Evolutionary conservation across 2,329 filamentous ascomycete genomes (phyloP), one percentile per base, ranked within the genome.

Genomic region (Alternaria longipes): DNA sequence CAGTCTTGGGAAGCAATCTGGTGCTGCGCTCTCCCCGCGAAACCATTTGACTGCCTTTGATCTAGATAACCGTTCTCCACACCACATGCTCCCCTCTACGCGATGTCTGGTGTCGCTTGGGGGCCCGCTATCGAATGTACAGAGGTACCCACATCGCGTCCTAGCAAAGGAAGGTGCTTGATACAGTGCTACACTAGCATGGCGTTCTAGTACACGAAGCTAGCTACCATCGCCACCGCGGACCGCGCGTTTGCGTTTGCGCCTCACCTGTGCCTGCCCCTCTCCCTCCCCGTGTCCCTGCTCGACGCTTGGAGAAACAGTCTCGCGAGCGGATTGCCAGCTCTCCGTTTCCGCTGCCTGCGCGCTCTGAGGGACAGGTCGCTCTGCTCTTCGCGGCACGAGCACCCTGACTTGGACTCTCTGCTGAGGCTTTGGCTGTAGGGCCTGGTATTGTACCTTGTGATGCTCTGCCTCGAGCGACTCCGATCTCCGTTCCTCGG

Each of bases 301-400:
- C 30, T 32, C 30, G 30, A 32, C 30, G 30, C 30, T 22, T 7
- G 18, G 41, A 44, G 41, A 44, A 12, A 44, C 22, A 44, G 41
- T 44, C 41, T 44, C 41, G 41, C 41, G 41, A 18, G 41, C 41
- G 22, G 41, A 44, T 44, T 44, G 41, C 41, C 41, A 44, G 41
- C 41, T 44, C 41, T 44, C 41, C 6, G 41, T 44, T 20, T 44
- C 41, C 22, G 18, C 41, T 44, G n/a, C 41, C 41, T 44, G 41
- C n/a, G 41, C 6, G 41, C 22, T 44, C 18, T 18, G 41, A 18
- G 41, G 18, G 18, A 18, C 41, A 44, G 41, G 18, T 24, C 41
- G 18, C 41, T 44, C 41, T 18, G 18, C 9, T 6, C 16, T 44
- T 32, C 30, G 30, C 30, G 8, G 30, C 30, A 32, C 30, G 30